Evolutionary conservation across 441 rosid species (phyloP), one percentile per base, ranked within the genome.

Genomic region (Codiaeum variegatum): DNA sequence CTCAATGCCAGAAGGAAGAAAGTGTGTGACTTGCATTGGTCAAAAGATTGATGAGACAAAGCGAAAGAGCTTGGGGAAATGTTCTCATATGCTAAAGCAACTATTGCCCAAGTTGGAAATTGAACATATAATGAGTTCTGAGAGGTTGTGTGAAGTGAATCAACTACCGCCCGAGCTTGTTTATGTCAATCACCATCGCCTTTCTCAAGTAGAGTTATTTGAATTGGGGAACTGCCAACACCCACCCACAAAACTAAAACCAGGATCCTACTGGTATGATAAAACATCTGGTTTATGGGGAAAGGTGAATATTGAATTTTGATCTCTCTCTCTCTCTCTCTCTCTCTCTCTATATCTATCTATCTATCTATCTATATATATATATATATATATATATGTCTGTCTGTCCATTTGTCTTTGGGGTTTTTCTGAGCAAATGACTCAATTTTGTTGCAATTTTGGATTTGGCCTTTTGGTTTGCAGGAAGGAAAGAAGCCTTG

Each of bases 1-100:
- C 31, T 86, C 96, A 6, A 87, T 95, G 99, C 97, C 99, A 16
- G 95, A 95, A 86, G 99, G 99, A 62, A 88, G 99, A 83, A 95
- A 95, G 80, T 93, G 99, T 28, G 85, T 93, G 52, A 78, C 84
- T 47, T 95, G 99, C 78, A 93, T 91, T 26, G 93, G 97, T 28
- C 83, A 71, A 68, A 90, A 89, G 13, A 95, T 95, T 29, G 88
- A 91, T 28, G 99, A 95, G 81, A 74, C 87, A 0, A 89, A 78
- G 77, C 77, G 97, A 51, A 84, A 83, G 75, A 81, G 40, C 56
- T 76, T 95, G 74, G 99, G 98, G 19, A 91, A 85, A 55, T 78
- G 90, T 77, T 95, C 95, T 67, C 77, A 88, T 69, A 81, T 90
- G 94, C 85, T 95, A 51, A 89, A 87, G 84, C 82, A 86, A 71